phyloP scores from a whole-genome alignment of 352 stramenopile species.

The Phytophthora rubi region DNA sequence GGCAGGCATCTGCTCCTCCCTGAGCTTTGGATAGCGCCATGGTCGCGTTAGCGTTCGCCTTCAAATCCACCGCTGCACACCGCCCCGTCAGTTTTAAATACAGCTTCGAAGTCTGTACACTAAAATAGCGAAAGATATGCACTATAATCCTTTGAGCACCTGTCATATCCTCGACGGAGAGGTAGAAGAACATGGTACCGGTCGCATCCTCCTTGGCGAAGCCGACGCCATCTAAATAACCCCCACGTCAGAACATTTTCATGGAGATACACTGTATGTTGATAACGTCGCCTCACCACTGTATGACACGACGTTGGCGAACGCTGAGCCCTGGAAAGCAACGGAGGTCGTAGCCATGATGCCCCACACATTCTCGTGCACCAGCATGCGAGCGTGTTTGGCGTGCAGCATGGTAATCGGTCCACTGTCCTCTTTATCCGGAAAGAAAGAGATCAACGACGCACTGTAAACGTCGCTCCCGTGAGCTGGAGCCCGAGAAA shows the following conservation, averaged over 20 bases:
- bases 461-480: conserved; percentile 24
- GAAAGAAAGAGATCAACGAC: conserved; percentile 10
- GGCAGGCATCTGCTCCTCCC: conserved; percentile 49
- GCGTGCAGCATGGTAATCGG: conserved; percentile 35
- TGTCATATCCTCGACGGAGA: conserved; percentile 51
- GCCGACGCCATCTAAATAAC: conserved; percentile 54
- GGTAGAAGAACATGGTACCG: conserved; percentile 74
- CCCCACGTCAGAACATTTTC: not conserved
- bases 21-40: conserved; percentile 66
- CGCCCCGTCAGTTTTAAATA: conserved; percentile 1
- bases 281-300: conserved; percentile 44
- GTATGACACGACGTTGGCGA: conserved; percentile 67
- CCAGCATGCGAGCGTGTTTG: conserved; percentile 58
- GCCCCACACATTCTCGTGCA: conserved; percentile 66
- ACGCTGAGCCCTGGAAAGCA: conserved; percentile 53
- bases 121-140: not conserved
- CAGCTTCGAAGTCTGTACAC: not conserved
- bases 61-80: conserved; percentile 50
- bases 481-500: not conserved
- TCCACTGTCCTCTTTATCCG: conserved; percentile 7
- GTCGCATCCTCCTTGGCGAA: conserved; percentile 51
- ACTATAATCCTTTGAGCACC: conserved; percentile 7
- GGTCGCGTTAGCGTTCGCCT: conserved; percentile 54
- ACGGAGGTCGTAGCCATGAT: conserved; percentile 67
- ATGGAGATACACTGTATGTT: not conserved